Evolutionary conservation across 176 grass and related monocot species (phyloP), one percentile per base, ranked within the genome.

Genomic region (Zoysia pacifica): DNA sequence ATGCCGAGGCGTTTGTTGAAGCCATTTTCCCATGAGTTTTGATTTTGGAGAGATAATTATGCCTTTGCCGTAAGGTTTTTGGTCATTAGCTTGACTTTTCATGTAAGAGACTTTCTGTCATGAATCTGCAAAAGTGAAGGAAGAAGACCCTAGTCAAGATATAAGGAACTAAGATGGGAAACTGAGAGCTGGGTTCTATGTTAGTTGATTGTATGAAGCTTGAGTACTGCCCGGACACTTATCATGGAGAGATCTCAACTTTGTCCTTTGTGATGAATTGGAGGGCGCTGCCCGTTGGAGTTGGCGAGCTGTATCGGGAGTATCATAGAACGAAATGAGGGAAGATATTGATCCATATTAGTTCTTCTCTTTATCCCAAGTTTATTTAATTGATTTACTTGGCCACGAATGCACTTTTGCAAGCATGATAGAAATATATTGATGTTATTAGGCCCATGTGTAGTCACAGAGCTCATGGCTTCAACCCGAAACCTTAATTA

Each of bases 1-100:
- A 99, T 48, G 93, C 96, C 0, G 92, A 95, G 68, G 93, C 90
- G 76, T 99, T 99, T 75, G 93, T 95, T 70, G 86, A 91, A 89
- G 93, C 93, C 77, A 99, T 99, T 81, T 99, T 95, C 82, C 79
- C 96, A 54, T 99, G 66, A 91, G 10, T 50, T 84, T 40, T 7
- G 39, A 55, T 70, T 75, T 62, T 53, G 14, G 4, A 40, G 52
- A 73, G n/a, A 77, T 5, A n/a, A 61, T 5, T 7, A 39, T 74
- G 36, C 15, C 56, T 69, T 5, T 53, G 8, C 9, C 63, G 65
- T 75, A 70, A 56, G 12, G 43, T 9, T 70, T 74, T 43, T 62
- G 2, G 40, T 48, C 80, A 9, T 19, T 82, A 41, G 15, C 49
- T 65, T 67, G 44, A 42, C 16, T 42, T 7, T 71, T 59, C 51